These are phyloP conservation scores for Debaryomyces coudertii DNA, from an alignment of 1,139 yeast species.

Conservation along the genomic window DNA sequence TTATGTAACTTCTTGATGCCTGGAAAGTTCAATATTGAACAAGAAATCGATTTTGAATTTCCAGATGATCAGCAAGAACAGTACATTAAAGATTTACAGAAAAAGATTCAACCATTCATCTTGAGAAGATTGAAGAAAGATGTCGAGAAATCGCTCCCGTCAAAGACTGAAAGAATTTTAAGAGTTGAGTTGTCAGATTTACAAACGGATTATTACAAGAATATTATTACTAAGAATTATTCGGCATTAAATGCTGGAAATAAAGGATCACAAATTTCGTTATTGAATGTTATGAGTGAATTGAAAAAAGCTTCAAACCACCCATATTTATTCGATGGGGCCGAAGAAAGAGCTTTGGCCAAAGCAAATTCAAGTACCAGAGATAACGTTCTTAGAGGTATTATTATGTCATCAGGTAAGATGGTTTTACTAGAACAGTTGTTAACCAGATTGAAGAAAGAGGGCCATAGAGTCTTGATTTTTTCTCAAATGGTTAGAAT, in stretches of 20 bases:
- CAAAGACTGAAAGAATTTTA: constrained; percentile 90
- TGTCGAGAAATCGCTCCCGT: constrained; percentile 94
- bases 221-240: constrained; percentile 88
- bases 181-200: constrained; percentile 94
- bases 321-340: constrained; percentile 92
- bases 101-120: constrained; percentile 85
- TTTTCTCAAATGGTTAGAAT: constrained; percentile 97
- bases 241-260: constrained; percentile 87
- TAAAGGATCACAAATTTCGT: constrained; percentile 77
- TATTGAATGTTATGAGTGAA: constrained; percentile 92
- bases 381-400: constrained; percentile 82
- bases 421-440: constrained; percentile 94
- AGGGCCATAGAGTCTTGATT: constrained; percentile 93
- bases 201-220: constrained; percentile 93
- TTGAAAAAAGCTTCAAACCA: constrained; percentile 96
- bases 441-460: constrained; percentile 78
- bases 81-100: constrained; percentile 83
- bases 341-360: constrained; percentile 79
- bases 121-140: constrained; percentile 92
- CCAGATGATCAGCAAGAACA: constrained; percentile 86
- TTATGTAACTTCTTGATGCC: constrained; percentile 95
- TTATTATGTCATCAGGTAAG: constrained; percentile 97
- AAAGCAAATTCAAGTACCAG: constrained; percentile 65
- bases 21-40: constrained; percentile 84
- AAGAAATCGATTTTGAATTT: constrained; percentile 91